Evolutionary conservation across 2,329 filamentous ascomycete genomes (phyloP).

Genomic region (Diaporthe ampelina): DNA sequence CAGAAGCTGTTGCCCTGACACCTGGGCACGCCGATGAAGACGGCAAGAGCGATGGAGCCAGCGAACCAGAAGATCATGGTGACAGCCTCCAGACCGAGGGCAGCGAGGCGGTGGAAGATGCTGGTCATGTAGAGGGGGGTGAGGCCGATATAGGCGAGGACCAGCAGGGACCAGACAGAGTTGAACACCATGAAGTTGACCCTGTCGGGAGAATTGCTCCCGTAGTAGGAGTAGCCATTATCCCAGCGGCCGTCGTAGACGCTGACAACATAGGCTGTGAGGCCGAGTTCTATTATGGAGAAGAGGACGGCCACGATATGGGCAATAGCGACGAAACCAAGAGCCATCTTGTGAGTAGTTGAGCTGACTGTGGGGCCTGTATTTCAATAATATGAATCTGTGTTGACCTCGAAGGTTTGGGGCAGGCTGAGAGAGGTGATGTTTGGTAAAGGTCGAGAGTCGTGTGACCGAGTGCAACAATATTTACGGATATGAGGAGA

Average conservation of each 20-base stretch:
- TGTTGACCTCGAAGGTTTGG: neutral
- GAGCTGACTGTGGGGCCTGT: neutral
- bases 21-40: conserved; percentile 69
- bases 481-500: neutral
- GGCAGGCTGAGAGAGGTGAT: neutral
- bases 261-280: conserved; percentile 77
- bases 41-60: conserved; percentile 83
- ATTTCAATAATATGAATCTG: neutral
- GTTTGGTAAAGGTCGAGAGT: neutral
- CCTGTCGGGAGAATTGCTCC: conserved; percentile 61
- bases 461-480: neutral
- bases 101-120: conserved; percentile 73
- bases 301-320: conserved; percentile 78
- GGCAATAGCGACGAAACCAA: conserved; percentile 71
- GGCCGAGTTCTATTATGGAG: conserved; percentile 79
- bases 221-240: conserved; percentile 40
- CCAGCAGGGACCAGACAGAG: conserved; percentile 80
- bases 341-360: conserved; percentile 58
- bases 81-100: conserved; percentile 77
- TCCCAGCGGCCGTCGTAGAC: conserved; percentile 56
- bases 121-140: conserved; percentile 73
- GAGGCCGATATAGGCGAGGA: conserved; percentile 78
- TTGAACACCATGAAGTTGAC: conserved; percentile 87
- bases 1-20: conserved; percentile 70
- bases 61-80: conserved; percentile 94